A percentile compares a stretch with the other conserved stretches of the same genome.
Evolutionary conservation across 164 flowering plant genomes (phyloP).

Genomic region (Liquidambar formosana): DNA sequence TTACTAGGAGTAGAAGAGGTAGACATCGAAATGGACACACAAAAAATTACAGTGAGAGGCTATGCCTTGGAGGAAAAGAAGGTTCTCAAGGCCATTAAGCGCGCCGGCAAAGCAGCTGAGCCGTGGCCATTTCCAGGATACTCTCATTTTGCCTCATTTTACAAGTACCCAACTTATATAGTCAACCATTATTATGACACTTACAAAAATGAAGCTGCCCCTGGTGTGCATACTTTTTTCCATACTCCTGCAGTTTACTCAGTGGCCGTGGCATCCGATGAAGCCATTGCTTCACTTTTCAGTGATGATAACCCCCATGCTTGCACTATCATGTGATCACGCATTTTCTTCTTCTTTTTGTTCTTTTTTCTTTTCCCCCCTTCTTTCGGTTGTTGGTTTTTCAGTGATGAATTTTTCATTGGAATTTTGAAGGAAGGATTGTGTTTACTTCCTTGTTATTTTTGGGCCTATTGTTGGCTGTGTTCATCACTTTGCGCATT

Average conservation of each 20-base stretch:
- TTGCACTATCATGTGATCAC: constrained; percentile 69
- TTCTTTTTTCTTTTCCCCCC: too few relatives aligned
- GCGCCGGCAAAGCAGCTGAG: constrained; percentile 73
- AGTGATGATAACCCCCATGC: constrained; percentile 90
- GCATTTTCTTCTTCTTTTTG: neutral
- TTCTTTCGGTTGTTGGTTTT: too few relatives aligned
- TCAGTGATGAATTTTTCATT: too few relatives aligned
- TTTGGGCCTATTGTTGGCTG: too few relatives aligned
- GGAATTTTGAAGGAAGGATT: too few relatives aligned
- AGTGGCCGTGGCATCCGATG: constrained; percentile 71
- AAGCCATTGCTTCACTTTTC: constrained; percentile 73
- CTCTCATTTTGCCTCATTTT: constrained; percentile 66
- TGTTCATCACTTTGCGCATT: too few relatives aligned
- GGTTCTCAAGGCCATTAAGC: constrained; percentile 64
- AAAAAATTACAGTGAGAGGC: constrained; percentile 70
- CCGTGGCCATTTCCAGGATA: constrained; percentile 80
- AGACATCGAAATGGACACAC: constrained; percentile 72
- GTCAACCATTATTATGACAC: constrained; percentile 64
- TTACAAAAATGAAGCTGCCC: constrained; percentile 27
- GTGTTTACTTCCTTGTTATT: too few relatives aligned
- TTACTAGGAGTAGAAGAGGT: constrained; percentile 68
- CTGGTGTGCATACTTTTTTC: constrained; percentile 64
- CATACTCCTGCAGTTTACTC: constrained; percentile 76
- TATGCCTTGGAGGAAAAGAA: constrained; percentile 58
- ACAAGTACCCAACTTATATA: constrained; percentile 64